These are phyloP conservation scores for Cudoniella acicularis DNA, from an alignment of 495 filamentous ascomycete species.

Conservation along the genomic window DNA sequence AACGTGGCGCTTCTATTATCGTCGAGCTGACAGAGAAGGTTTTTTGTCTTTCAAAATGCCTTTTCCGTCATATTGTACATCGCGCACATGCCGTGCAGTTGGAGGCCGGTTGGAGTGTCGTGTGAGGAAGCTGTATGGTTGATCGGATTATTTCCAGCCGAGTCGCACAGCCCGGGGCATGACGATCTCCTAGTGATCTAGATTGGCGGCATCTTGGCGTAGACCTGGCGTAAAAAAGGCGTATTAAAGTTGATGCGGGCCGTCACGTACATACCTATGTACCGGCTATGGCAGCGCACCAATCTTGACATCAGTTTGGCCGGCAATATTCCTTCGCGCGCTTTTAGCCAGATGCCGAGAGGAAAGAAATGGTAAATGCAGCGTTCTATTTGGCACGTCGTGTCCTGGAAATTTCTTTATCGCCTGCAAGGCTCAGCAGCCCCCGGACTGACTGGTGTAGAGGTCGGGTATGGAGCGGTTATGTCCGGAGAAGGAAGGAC, in stretches of 20 bases:
- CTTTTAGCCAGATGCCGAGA: too few relatives aligned
- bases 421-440: neutral
- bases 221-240: neutral
- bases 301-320: too few relatives aligned
- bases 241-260: neutral
- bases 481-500: neutral
- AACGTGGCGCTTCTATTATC: neutral
- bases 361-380: neutral
- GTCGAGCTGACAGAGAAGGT: neutral
- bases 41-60: neutral
- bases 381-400: neutral
- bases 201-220: neutral
- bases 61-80: neutral
- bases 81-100: neutral
- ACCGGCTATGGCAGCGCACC: neutral
- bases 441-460: neutral
- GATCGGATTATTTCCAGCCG: conserved; percentile 3
- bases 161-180: neutral
- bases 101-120: neutral
- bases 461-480: neutral
- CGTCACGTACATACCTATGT: neutral
- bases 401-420: neutral
- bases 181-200: neutral
- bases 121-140: neutral
- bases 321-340: too few relatives aligned